Base-by-base conservation (phyloP, 1,139 yeast species). In the Geotrichum fermentans region DNA sequence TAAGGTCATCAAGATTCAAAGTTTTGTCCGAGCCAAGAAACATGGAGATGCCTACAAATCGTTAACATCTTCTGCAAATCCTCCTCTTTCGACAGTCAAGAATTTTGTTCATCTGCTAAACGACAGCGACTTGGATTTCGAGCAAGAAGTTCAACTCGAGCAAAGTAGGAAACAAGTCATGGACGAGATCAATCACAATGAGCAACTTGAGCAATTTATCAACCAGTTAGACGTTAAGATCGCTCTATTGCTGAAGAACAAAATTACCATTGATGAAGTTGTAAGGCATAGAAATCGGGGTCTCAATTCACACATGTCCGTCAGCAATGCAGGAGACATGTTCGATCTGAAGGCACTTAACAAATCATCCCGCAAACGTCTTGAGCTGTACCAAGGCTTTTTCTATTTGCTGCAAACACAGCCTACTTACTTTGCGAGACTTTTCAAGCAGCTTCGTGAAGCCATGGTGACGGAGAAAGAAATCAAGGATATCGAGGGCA, bases 371-470 rank as follows among this genome's bases (percentile, higher is more conserved):
- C 61, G 75, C 16, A 62, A 67, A 18, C 61, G 73, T 4, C 67
- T 80, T 21, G 87, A 81, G 53, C 64, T 79, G 1, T 86, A 84
- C 64, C 96, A 85, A 59, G 83, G 86, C 7, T 64, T 92, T 50
- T 83, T 92, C 58, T 92, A 83, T 59, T 70, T 90, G 40, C 67
- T 94, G 36, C 98, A 94, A 63, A 86, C 96, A 0, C 88, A 86
- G 60, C 89, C 96, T 0, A 66, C 66, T 0, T 92, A 92, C 61
- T 74, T 92, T 61, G 74, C 82, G 1, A 70, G 82, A 28, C 65
- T 88, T 36, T 75, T 81, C 51, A 62, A 68, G 45, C 60, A 58
- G 33, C 51, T 62, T 24, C 58, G 59, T 16, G 57, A 57, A 11
- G 55, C 59, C 30, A 58, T 57, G 11, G 56, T 60, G 38, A 60